Conservation (phyloP, 352 stramenopile species). For the Globisporangium nagaii region DNA sequence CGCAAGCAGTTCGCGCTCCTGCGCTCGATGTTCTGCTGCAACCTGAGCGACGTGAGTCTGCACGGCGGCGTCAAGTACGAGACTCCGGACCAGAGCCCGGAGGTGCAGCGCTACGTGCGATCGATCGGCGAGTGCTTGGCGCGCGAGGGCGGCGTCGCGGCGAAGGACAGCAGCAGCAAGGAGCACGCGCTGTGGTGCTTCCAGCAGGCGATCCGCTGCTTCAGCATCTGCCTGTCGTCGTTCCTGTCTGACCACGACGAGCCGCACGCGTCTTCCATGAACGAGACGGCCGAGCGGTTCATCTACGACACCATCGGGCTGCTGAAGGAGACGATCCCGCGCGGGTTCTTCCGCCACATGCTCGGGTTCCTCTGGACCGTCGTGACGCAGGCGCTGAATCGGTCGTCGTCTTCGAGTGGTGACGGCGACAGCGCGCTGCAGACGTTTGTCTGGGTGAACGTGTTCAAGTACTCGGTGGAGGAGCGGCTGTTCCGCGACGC, state of each 20-base stretch:
- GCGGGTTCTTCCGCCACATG: conserved; percentile 47
- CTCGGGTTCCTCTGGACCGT: conserved; percentile 66
- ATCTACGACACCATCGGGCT: conserved; percentile 57
- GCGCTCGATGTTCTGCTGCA: conserved; percentile 63
- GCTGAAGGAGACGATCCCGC: conserved; percentile 62
- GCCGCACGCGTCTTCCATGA: conserved; percentile 9
- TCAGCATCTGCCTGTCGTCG: conserved; percentile 61
- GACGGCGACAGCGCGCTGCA: conserved; percentile 38
- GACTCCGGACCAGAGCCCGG: conserved; percentile 20
- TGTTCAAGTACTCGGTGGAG: conserved; percentile 79
- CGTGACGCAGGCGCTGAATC: conserved; percentile 43
- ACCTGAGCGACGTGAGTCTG: conserved; percentile 51
- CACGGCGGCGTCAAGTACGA: conserved; percentile 25
- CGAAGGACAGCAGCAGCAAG: conserved; percentile 24
- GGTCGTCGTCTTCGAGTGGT: conserved; percentile 21
- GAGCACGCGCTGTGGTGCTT: conserved; percentile 53
- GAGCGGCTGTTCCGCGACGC: conserved; percentile 53
- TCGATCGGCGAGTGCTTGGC: conserved; percentile 66
- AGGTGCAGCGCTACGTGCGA: conserved; percentile 43
- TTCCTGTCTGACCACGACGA: conserved; percentile 41
- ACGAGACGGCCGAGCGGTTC: conserved; percentile 40
- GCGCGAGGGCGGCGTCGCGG: conserved; percentile 47
- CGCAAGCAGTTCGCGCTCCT: conserved; percentile 61
- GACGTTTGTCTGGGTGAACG: conserved; percentile 78
- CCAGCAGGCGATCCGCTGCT: conserved; percentile 66